A percentile compares a stretch with the other conserved stretches of the same genome.
Evolutionary conservation across 495 filamentous ascomycete species (phyloP).

Genomic region (Penicillium longicatenatum): DNA sequence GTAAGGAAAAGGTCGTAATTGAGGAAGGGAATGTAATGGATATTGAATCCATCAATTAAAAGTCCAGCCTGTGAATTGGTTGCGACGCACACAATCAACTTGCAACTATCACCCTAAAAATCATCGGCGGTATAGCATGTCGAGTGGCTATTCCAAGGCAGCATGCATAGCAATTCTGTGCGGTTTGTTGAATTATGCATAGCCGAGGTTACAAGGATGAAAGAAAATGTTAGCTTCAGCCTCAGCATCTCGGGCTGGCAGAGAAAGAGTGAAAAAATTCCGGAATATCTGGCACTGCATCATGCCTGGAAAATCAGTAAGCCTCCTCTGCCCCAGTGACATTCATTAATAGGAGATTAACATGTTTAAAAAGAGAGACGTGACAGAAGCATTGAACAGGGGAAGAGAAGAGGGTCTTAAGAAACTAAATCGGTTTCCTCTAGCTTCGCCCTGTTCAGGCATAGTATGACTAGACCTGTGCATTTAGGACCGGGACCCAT

Average conservation of each 20-base stretch:
- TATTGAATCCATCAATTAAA: background rate
- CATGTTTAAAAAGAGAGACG: background rate
- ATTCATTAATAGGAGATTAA: background rate
- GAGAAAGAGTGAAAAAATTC: background rate
- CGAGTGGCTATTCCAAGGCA: too few relatives aligned
- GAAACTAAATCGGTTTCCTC: too few relatives aligned
- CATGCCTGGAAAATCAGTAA: conserved; percentile 8
- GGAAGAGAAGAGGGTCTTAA: background rate
- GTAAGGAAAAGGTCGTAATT: conserved; percentile 7
- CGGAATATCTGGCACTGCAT: conserved; percentile 2
- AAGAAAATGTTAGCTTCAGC: conserved; percentile 1
- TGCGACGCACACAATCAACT: too few relatives aligned
- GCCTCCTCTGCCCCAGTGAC: background rate
- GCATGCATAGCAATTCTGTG: too few relatives aligned
- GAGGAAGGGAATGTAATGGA: background rate
- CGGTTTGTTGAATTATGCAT: too few relatives aligned
- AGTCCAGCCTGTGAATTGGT: too few relatives aligned
- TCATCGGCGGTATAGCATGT: too few relatives aligned
- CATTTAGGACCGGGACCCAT: too few relatives aligned
- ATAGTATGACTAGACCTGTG: too few relatives aligned
- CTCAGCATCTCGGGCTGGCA: conserved; percentile 1
- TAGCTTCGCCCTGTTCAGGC: too few relatives aligned
- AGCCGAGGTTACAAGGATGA: conserved; percentile 3
- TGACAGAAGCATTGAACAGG: background rate
- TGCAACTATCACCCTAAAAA: too few relatives aligned